Conservation (phyloP, 169 alveolate species). For the Plasmodium coatneyi region DNA sequence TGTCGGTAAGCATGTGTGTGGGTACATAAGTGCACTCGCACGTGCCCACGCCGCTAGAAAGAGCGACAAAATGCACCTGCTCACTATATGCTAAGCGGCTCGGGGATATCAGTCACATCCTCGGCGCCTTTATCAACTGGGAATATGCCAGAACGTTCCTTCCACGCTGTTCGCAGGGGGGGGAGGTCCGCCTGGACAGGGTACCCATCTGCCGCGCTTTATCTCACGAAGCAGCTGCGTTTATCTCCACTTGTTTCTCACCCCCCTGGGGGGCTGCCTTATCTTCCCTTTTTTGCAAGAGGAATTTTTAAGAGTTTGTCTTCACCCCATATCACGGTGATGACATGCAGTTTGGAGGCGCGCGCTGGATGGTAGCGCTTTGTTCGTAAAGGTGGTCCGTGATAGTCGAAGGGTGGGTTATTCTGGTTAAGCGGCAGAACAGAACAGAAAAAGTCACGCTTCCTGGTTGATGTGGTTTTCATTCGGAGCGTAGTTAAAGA, state of each 20-base stretch:
- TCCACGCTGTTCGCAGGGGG: background rate
- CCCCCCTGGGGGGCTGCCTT: background rate
- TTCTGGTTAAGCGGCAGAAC: background rate
- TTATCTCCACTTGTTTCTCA: background rate
- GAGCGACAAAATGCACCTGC: background rate
- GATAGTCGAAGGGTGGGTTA: background rate
- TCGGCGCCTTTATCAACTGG: background rate
- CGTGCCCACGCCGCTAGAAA: background rate
- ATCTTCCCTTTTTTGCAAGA: background rate
- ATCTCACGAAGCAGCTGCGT: background rate
- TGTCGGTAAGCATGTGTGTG: background rate
- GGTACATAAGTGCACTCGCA: background rate
- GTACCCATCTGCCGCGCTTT: background rate
- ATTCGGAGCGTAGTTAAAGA: slow-evolving; percentile 53
- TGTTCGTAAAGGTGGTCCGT: background rate
- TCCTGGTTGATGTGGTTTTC: slow-evolving; percentile 12
- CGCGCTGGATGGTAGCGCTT: background rate
- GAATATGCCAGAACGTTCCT: background rate
- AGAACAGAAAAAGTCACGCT: background rate
- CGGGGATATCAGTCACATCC: background rate
- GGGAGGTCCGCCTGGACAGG: background rate
- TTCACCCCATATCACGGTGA: background rate
- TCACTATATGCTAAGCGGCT: background rate
- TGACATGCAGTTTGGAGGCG: background rate
- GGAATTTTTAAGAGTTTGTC: background rate